Conservation (phyloP, 805 yeast genomes). For the Wickerhamomyces xylosicus region DNA sequence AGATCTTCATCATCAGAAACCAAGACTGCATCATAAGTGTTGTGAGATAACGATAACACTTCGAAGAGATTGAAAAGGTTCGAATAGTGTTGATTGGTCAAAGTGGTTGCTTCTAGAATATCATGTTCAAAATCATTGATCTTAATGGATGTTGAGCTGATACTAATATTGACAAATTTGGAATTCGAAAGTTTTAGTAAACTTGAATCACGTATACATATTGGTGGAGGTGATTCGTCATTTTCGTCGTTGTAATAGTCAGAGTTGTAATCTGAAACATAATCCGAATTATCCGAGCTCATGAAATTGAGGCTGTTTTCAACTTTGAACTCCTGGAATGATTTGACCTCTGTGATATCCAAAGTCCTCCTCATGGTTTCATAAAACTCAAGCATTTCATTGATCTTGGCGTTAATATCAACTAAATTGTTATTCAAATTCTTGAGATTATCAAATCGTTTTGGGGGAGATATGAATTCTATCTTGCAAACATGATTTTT, state of each 20-base stretch:
- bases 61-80: background rate
- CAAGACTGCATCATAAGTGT: background rate
- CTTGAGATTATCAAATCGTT: constrained; percentile 21
- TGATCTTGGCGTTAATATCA: constrained; percentile 6
- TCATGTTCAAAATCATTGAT: background rate
- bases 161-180: background rate
- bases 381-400: constrained; percentile 8
- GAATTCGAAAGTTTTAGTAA: background rate
- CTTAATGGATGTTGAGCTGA: background rate
- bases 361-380: constrained; percentile 4
- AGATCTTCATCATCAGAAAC: constrained; percentile 8
- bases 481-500: constrained; percentile 41
- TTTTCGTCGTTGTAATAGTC: background rate
- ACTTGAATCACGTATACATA: background rate
- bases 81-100: background rate
- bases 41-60: background rate
- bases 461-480: constrained; percentile 45
- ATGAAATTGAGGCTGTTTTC: constrained; percentile 3
- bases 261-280: background rate
- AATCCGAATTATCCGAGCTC: constrained; percentile 13
- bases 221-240: background rate
- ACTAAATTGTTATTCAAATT: constrained; percentile 13
- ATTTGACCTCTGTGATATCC: constrained; percentile 2
- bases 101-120: background rate
- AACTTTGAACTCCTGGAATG: background rate